A percentile compares a stretch with the other conserved stretches of the same genome.
Conservation (phyloP, 768 basidiomycete species). For the Tulasnella sp. region DNA sequence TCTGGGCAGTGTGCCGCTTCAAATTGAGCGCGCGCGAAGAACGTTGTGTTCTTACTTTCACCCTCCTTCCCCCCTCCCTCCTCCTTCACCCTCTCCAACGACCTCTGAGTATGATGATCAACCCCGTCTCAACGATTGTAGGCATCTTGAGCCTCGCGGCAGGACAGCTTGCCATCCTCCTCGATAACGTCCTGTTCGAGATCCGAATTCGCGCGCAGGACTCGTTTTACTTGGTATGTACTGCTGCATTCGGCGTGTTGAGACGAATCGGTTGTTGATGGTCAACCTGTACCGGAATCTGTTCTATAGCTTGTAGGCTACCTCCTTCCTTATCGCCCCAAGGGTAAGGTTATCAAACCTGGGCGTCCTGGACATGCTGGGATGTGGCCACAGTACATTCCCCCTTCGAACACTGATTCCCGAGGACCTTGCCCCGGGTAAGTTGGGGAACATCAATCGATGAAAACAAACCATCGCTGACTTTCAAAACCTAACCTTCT, state of each 20-base stretch:
- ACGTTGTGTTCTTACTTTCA: background rate
- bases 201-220: background rate
- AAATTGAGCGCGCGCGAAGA: background rate
- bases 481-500: background rate
- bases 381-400: slow-evolving; percentile 38
- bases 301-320: slow-evolving; percentile 1
- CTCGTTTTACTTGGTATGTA: background rate
- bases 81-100: background rate
- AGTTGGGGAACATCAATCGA: background rate
- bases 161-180: background rate
- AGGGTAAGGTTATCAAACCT: slow-evolving; percentile 1
- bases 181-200: background rate
- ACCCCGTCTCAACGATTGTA: background rate
- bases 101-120: background rate
- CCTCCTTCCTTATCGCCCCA: background rate
- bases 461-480: background rate
- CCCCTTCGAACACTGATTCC: slow-evolving; percentile 51
- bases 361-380: slow-evolving; percentile 14
- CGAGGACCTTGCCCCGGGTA: slow-evolving; percentile 58
- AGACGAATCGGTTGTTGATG: background rate
- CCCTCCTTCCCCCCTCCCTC: background rate
- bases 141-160: background rate
- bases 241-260: background rate
- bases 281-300: background rate
- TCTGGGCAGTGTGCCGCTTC: background rate